A percentile compares a stretch with the other conserved stretches of the same genome.
phyloP scores from a whole-genome alignment of 176 grass and related monocot genomes.

The Pontederia paniculata region DNA sequence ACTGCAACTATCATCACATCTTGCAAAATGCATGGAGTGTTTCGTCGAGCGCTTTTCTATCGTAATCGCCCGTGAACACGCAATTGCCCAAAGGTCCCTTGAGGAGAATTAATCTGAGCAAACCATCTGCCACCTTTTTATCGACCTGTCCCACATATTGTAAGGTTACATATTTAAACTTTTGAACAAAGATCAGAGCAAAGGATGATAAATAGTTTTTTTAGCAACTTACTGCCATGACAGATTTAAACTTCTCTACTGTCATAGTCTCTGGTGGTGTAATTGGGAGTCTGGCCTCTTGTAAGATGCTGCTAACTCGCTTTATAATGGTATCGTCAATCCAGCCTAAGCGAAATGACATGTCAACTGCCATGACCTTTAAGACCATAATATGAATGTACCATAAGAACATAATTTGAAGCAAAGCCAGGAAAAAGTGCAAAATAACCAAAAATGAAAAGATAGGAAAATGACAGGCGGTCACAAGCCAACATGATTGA shows the following conservation, averaged over 20 bases:
- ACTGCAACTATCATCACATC: slow-evolving; percentile 18
- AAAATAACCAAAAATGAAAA: background rate
- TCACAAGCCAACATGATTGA: background rate
- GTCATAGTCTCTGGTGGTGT: slow-evolving; percentile 75
- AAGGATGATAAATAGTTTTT: background rate
- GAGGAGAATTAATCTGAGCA: slow-evolving; percentile 80
- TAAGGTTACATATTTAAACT: background rate
- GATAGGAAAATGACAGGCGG: background rate
- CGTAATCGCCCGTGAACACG: slow-evolving; percentile 85
- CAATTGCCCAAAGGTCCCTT: slow-evolving; percentile 80
- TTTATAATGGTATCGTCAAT: slow-evolving; percentile 66
- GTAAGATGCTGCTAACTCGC: slow-evolving; percentile 46
- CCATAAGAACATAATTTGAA: background rate
- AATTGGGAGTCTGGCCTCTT: slow-evolving; percentile 67
- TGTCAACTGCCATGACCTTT: slow-evolving; percentile 93
- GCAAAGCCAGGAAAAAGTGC: background rate
- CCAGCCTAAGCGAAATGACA: slow-evolving; percentile 89
- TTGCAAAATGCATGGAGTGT: slow-evolving; percentile 72
- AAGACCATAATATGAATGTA: background rate
- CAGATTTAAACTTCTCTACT: slow-evolving; percentile 75
- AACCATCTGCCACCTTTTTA: slow-evolving; percentile 98
- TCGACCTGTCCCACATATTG: slow-evolving; percentile 40
- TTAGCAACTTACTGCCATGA: slow-evolving; percentile 66
- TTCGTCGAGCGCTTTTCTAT: slow-evolving; percentile 71
- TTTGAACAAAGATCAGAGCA: background rate